Evolutionary conservation across 2,329 filamentous ascomycete genomes (phyloP), one percentile per base, ranked within the genome.

Genomic region (Xenoacremonium recifei): DNA sequence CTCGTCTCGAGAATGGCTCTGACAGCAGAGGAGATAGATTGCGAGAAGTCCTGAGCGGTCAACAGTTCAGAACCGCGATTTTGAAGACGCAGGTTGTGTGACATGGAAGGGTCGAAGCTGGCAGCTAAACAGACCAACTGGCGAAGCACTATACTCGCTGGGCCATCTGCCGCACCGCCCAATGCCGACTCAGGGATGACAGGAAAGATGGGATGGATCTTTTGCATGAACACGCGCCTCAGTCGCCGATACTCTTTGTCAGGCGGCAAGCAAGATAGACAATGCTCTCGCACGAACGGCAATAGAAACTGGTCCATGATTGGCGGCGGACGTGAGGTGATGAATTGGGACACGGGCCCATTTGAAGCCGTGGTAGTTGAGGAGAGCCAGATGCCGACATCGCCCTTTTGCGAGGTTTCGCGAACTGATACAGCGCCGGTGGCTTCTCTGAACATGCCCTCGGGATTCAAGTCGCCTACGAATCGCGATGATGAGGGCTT

Each of bases 391-490:
- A 81, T 71, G 6, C 79, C 79, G 1, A 80, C 68, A 30, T 77
- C 76, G 35, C 75, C 74, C 21, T 72, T 72, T 35, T 73, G 68
- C 0, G 75, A 71, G 1, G 59, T 58, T 10, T 61, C 60, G 4
- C 60, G 55, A 16, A 60, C 40, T 0, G 62, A 61, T 6, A 54
- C 55, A 3, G 64, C 61, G 3, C 63, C 63, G 3, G 75, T 75
- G 2, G 75, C 77, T 49, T 80, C 75, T 50, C 79, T 67, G 42
- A 83, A 78, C 57, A 82, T 75, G 44, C 74, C 74, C 55, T 82
- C 79, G 2, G 79, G 79, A 49, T 79, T 82, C 20, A 80, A 53
- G 51, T 82, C 78, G 15, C 78, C 77, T 27, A 82, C 72, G 40
- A 80, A 82, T 6, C 78, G 73, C 2, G 65, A 67, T 1, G 65